Evolutionary conservation across 2,329 filamentous ascomycete species (phyloP).

Genomic region (Torrubiella hemipterigena): DNA sequence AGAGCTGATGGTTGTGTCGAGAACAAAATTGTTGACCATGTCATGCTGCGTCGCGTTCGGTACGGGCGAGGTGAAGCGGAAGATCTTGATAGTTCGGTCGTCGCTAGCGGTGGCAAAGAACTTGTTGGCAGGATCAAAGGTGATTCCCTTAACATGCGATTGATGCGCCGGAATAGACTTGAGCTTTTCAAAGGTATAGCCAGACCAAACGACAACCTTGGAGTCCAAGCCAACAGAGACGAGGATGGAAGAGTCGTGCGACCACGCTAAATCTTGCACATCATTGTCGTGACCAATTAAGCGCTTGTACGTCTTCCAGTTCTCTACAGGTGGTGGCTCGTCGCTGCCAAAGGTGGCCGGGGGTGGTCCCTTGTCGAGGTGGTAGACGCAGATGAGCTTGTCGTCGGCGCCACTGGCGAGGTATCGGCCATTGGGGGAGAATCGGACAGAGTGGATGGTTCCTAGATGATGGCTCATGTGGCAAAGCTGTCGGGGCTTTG

Average conservation of each 20-base stretch:
- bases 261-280: constrained; percentile 96
- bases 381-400: constrained; percentile 97
- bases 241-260: constrained; percentile 85
- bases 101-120: constrained; percentile 98
- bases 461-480: constrained; percentile 98
- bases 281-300: constrained; percentile 97
- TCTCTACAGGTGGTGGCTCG: constrained; percentile 87
- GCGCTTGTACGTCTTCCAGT: constrained; percentile 91
- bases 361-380: constrained; percentile 72
- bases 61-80: constrained; percentile 80
- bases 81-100: constrained; percentile 92
- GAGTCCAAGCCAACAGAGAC: constrained; percentile 95
- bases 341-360: constrained; percentile 77
- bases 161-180: constrained; percentile 89
- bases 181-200: constrained; percentile 93
- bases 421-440: constrained; percentile 90
- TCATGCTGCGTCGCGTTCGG: constrained; percentile 91
- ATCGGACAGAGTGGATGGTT: constrained; percentile 93
- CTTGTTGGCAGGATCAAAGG: constrained; percentile 96
- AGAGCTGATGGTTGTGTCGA: constrained; percentile 79
- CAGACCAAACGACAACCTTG: constrained; percentile 97
- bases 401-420: constrained; percentile 95
- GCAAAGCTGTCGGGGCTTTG: constrained; percentile 81
- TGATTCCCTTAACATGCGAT: constrained; percentile 97
- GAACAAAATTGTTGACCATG: constrained; percentile 90